phyloP scores from a whole-genome alignment of 306 rosid genomes.

The Argentina anserina region DNA sequence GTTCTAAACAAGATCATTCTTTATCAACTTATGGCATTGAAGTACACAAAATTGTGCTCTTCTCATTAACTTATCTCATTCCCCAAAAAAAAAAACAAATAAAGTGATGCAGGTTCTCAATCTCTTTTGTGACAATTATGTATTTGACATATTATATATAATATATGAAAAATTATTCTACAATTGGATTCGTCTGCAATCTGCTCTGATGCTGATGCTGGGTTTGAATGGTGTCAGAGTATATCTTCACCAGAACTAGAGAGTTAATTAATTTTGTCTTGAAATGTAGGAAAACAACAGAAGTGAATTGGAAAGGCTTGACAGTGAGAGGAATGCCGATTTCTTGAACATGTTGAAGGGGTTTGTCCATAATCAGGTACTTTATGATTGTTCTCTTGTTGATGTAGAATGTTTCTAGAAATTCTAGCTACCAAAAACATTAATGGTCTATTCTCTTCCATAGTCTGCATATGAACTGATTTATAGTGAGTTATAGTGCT shows the following conservation, averaged over 20 bases:
- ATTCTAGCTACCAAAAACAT: constrained; percentile 5
- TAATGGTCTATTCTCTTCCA: not conserved
- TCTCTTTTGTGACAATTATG: not conserved
- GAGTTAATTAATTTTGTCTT: constrained; percentile 16
- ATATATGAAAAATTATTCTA: too few relatives aligned
- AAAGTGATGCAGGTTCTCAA: too few relatives aligned
- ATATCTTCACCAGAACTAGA: not conserved
- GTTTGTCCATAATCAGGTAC: constrained; percentile 87
- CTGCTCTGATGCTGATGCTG: not conserved
- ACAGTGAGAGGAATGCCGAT: constrained; percentile 71
- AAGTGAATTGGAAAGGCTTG: constrained; percentile 88
- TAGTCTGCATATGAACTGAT: not conserved
- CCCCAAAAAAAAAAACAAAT: too few relatives aligned
- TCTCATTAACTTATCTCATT: not conserved
- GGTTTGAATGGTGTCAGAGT: not conserved
- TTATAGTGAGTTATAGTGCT: not conserved
- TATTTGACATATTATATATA: too few relatives aligned
- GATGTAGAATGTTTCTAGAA: not conserved
- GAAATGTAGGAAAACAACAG: constrained; percentile 78
- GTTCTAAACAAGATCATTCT: too few relatives aligned
- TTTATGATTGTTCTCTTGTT: constrained; percentile 1
- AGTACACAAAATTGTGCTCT: not conserved
- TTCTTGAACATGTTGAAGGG: constrained; percentile 88
- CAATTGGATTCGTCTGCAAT: too few relatives aligned
- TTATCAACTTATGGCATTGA: not conserved